A percentile compares a stretch with the other conserved stretches of the same genome.
Conservation (phyloP, 306 rosid genomes). For the Prunus padus region DNA sequence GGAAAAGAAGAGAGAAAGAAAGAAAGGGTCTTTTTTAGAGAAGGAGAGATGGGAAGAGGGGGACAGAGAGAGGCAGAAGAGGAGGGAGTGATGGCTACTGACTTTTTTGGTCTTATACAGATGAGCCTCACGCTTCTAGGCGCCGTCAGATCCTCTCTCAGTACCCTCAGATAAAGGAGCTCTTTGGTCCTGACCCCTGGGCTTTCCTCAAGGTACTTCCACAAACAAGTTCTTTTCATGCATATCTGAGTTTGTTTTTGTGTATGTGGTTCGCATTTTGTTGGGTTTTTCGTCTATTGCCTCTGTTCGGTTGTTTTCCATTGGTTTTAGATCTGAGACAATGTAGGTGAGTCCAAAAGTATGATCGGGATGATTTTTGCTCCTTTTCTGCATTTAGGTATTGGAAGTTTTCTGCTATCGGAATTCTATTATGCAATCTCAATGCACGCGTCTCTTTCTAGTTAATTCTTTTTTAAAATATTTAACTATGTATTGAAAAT, state of each 20-base stretch:
- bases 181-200: conserved; percentile 76
- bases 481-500: no score
- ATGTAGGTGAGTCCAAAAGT: conserved; percentile 14
- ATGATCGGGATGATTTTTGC: neutral
- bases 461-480: neutral
- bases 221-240: neutral
- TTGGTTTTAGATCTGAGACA: conserved; percentile 24
- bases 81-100: conserved; percentile 65
- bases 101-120: conserved; percentile 92
- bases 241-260: neutral
- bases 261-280: neutral
- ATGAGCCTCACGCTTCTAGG: conserved; percentile 88
- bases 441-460: neutral
- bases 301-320: neutral
- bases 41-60: conserved; percentile 22
- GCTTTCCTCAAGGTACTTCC: conserved; percentile 65
- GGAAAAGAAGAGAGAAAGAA: neutral
- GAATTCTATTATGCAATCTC: neutral
- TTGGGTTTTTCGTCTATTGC: conserved; percentile 7
- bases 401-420: neutral
- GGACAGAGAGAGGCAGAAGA: conserved; percentile 30
- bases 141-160: conserved; percentile 90
- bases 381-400: conserved; percentile 13
- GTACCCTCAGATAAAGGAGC: conserved; percentile 83
- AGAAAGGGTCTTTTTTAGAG: conserved; percentile 9